Base-by-base conservation (phyloP, 2,329 filamentous ascomycete species). In the Leptographium lundbergii region DNA sequence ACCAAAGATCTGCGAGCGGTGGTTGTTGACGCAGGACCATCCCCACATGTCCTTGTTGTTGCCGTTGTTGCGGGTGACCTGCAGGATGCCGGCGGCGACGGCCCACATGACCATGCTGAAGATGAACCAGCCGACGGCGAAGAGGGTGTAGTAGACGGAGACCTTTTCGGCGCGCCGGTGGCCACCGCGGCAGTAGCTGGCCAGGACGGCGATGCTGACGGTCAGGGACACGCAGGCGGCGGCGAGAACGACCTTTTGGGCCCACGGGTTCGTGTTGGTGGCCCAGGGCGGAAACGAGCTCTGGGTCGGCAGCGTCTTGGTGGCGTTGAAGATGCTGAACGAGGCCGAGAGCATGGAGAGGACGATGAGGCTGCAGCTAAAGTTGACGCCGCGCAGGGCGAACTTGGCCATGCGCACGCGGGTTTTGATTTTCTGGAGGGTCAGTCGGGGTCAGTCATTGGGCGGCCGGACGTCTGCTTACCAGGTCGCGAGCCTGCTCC, bases 291-390 rank as follows among this genome's bases (percentile, higher is more conserved):
- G 89, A 64, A 96, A 82, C 62, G 81, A 84, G 76, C 89, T 96
- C 64, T 92, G 83, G 17, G 82, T 68, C 39, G 91, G 83, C 2
- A 99, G 77, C 19, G 74, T 58, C 69, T 82, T 89, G 61, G 94
- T 96, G 56, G 91, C 82, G 71, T 94, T 90, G 82, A 99, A 99
- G 72, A 99, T 91, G 65, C 85, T 77, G 68, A 99, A 89, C 4
- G 89, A 90, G n/a, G 89, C 82, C 17, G 88, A 85, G 58, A 99
- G 77, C 82, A 99, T 92, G 62, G 91, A 80, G 60, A 99, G 81
- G 64, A 99, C 89, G 70, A 99, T 96, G 61, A 97, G 80, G 71
- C 89, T 92, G 78, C 94, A 99, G 72, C 89, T 91, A 73, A 99
- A 97, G 79, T 92, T 96, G 74, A 97, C 88, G 59, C 90, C 87